Base-by-base conservation (phyloP, 2,329 filamentous ascomycete species). In the Niveomyces coronatus region DNA sequence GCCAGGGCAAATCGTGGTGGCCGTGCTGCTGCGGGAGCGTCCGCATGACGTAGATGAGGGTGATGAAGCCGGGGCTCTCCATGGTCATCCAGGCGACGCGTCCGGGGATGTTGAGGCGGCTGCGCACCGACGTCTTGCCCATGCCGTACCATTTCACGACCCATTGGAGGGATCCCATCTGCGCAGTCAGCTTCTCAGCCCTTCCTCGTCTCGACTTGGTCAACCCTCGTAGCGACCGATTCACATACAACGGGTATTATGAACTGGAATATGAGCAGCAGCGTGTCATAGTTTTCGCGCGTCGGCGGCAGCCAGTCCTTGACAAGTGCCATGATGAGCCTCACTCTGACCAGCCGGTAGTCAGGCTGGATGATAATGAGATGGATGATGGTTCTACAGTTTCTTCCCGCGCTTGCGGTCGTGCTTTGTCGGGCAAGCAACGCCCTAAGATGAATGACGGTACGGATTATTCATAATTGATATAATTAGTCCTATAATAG, bases 11-110 rank as follows among this genome's bases (percentile, higher is more conserved):
- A 44, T 71, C 61, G 3, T 60, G 56, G 43, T 83, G 65, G 17
- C 70, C 73, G 37, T 74, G 58, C 49, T 74, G 61, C 2, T 58
- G 49, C 2, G 84, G 78, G 17, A 94, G 67, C 13, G 72, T 76
- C 47, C 63, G 69, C 71, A 94, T 81, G 49, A 82, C 76, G 63
- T 94, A 95, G 39, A 91, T 59, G 42, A 95, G 63, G 10, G 79
- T 82, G 23, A 86, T 52, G 53, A 87, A 80, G 13, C 85, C 86
- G 0, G 84, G 79, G 11, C 74, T 65, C 60, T 98, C 91, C 86
- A 95, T 95, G 3, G 79, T 74, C 40, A 83, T 71, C 91, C 91
- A 98, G 41, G 77, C 87, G 45, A 85, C 65, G 50, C 84, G 85
- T 44, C 91, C 91, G 2, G 88, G 85, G n/a, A 96, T 60, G 62